Conservation (phyloP, 1,284 basidiomycete species). For the Trichosporon coremiiforme region DNA sequence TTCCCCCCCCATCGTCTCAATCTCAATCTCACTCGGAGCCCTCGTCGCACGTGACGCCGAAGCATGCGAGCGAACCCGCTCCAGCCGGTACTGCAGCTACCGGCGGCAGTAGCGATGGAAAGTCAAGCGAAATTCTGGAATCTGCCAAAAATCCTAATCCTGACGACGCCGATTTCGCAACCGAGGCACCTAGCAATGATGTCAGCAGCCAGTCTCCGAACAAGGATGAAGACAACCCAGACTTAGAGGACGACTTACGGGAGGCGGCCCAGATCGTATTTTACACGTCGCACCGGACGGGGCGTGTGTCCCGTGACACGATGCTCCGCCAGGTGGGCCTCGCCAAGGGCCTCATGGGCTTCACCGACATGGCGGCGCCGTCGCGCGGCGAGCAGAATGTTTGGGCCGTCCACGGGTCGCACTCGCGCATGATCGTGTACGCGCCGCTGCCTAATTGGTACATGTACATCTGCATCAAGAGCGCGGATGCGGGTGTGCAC, state of each 20-base stretch:
- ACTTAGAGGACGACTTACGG: constrained; percentile 49
- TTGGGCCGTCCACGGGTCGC: constrained; percentile 43
- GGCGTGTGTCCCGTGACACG: constrained; percentile 46
- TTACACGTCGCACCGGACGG: constrained; percentile 45
- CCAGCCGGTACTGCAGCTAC: neutral
- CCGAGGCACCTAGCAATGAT: neutral
- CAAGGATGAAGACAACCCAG: constrained; percentile 31
- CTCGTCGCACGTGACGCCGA: constrained; percentile 2
- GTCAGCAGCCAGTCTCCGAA: neutral
- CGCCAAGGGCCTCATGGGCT: constrained; percentile 52
- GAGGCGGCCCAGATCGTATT: constrained; percentile 53
- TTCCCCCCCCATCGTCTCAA: neutral
- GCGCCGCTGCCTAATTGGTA: constrained; percentile 45
- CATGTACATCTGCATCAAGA: constrained; percentile 44
- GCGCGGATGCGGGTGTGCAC: constrained; percentile 9
- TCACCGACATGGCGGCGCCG: constrained; percentile 41
- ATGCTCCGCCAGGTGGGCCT: constrained; percentile 53
- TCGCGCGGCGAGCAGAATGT: neutral
- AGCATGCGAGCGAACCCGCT: neutral
- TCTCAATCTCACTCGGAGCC: neutral
- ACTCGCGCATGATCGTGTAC: constrained; percentile 43
- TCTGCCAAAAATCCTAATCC: neutral
- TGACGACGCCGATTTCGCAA: neutral
- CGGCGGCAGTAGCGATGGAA: neutral
- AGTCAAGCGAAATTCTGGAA: neutral